Base-by-base conservation (phyloP, 768 basidiomycete genomes). In the Mycena kentingensis region DNA sequence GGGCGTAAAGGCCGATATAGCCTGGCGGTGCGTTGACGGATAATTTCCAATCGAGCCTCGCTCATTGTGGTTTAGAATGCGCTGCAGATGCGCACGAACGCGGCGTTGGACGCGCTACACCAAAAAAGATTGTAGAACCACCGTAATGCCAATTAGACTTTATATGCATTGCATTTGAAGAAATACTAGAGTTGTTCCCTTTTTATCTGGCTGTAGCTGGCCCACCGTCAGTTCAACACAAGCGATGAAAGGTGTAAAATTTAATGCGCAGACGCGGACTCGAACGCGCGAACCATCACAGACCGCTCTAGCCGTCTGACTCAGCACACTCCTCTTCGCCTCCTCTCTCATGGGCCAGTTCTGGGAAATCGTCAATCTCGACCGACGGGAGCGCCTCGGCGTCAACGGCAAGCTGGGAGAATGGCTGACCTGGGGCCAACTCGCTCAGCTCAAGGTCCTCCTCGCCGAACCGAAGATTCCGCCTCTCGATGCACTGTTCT, bases 1-100 rank as follows among this genome's bases (percentile, higher is more conserved):
- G 82, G 82, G 19, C 69, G 77, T 37, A 86, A 85, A 73, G 86
- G 88, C 18, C 88, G 84, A 66, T 93, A 91, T 61, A 91, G 89
- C 60, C 77, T 93, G 75, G 88, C 92, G 81, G 88, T 87, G 26
- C 4, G 79, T 21, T 37, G 27, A 28, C 35, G 38, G 21, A 35
- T 51, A 8, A 5, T 6, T 55, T 29, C 5, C 29, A 12, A 12
- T 12, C 18, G 7, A 2, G 8, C 10, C 15, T 36, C 67, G n/a
- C n/a, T 22, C 11, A 4, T 11, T 36, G 29, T 18, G 29, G n/a
- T 16, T 32, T 43, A 85, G 83, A 85, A 81, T 48, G 75, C 77
- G 0, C 66, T 87, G n/a, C 73, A 81, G 41, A 64, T 87, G 54
- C 76, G 82, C 6, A 73, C 83, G 7, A 70, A 84, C 48, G 84